Conservation (phyloP, 495 filamentous ascomycete genomes). For the Penicillium atrosanguineum region DNA sequence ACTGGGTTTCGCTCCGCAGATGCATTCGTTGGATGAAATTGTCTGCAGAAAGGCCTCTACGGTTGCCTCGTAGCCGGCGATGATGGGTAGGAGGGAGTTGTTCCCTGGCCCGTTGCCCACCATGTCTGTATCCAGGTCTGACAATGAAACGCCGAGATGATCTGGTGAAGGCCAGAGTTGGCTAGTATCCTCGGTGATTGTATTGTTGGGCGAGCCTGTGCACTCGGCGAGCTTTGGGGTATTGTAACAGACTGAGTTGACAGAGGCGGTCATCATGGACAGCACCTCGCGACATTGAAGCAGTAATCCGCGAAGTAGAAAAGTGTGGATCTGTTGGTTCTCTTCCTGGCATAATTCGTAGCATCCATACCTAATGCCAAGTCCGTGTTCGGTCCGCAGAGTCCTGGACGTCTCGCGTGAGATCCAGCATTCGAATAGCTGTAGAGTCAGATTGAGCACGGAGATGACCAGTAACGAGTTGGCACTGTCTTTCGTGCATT, state of each 20-base stretch:
- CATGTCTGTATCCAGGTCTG: conserved; percentile 9
- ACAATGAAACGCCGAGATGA: conserved; percentile 3
- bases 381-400: conserved; percentile 16
- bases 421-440: conserved; percentile 38
- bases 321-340: conserved; percentile 31
- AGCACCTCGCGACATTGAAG: conserved; percentile 33
- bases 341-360: conserved; percentile 40
- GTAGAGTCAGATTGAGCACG: conserved; percentile 33
- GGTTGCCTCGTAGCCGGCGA: conserved; percentile 35
- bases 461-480: conserved; percentile 34
- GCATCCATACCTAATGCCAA: conserved; percentile 36
- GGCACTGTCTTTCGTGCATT: conserved; percentile 36
- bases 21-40: conserved; percentile 29
- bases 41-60: conserved; percentile 34
- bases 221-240: conserved; percentile 12
- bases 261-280: conserved; percentile 20
- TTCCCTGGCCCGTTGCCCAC: conserved; percentile 5
- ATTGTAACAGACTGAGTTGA: conserved; percentile 12
- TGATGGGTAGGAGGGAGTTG: conserved; percentile 32
- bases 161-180: conserved; percentile 12
- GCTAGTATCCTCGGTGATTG: conserved; percentile 1
- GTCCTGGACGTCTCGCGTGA: conserved; percentile 25
- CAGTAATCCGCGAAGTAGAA: conserved; percentile 31
- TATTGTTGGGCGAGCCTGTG: conserved; percentile 5
- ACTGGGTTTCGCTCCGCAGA: conserved; percentile 23